Evolutionary conservation across 768 basidiomycete genomes (phyloP).

Genomic region (Tulasnella sp.): DNA sequence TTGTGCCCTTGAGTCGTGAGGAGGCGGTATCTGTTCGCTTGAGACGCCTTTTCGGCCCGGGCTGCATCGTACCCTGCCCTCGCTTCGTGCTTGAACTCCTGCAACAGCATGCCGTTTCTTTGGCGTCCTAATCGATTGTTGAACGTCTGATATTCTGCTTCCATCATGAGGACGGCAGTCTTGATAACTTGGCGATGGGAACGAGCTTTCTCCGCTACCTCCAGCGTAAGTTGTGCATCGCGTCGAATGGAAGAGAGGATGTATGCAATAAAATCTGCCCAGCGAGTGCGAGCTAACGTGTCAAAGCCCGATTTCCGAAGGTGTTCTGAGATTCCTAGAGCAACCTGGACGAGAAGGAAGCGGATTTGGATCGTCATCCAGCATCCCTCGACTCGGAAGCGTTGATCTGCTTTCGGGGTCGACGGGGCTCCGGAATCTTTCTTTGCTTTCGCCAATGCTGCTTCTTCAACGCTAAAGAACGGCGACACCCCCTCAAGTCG

Average conservation of each 20-base stretch:
- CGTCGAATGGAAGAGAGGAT: slow-evolving; percentile 46
- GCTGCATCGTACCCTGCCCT: neutral
- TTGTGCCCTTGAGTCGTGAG: slow-evolving; percentile 18
- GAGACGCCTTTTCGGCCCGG: neutral
- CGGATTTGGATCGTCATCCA: slow-evolving; percentile 55
- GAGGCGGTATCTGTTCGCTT: neutral
- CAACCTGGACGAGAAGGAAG: slow-evolving; percentile 48
- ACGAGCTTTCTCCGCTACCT: slow-evolving; percentile 49
- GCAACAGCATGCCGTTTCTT: neutral
- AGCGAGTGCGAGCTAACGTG: slow-evolving; percentile 34
- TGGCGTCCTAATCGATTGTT: neutral
- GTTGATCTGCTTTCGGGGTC: slow-evolving; percentile 53
- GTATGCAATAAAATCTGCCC: slow-evolving; percentile 50
- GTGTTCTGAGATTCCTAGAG: slow-evolving; percentile 43
- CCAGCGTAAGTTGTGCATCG: slow-evolving; percentile 49
- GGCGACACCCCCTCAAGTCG: slow-evolving; percentile 41
- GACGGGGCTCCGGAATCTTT: slow-evolving; percentile 54
- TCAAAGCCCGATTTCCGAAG: slow-evolving; percentile 33
- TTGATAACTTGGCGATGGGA: slow-evolving; percentile 53
- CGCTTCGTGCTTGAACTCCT: slow-evolving; percentile 1
- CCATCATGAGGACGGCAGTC: slow-evolving; percentile 46
- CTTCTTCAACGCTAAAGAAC: slow-evolving; percentile 35
- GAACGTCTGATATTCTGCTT: slow-evolving; percentile 40
- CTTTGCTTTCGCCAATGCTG: slow-evolving; percentile 53
- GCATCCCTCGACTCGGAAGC: slow-evolving; percentile 60